A percentile compares a stretch with the other conserved stretches of the same genome.
These are phyloP conservation scores for Uronychia binucleata DNA, from an alignment of 73 alveolate genomes.

Conservation along the genomic window DNA sequence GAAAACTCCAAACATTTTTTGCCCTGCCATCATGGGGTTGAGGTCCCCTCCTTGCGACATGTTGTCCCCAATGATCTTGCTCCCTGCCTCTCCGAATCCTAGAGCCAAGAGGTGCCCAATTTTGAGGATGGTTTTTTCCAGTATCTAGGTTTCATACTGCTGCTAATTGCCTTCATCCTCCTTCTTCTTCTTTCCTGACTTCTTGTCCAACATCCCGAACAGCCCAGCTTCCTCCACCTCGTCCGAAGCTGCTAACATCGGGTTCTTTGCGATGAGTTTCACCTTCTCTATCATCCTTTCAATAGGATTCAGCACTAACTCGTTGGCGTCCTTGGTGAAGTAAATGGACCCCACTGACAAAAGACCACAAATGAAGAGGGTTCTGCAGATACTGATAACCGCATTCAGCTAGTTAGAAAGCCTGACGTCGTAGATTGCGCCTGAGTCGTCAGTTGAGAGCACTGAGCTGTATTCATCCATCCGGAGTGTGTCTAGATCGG, in stretches of 20 bases:
- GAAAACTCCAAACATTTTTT: slow-evolving; percentile 75
- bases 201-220: slow-evolving; percentile 17
- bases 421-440: slow-evolving; percentile 1
- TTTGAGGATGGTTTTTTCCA: slow-evolving; percentile 91
- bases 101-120: slow-evolving; percentile 94
- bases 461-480: slow-evolving; percentile 9
- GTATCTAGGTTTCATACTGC: slow-evolving; percentile 78
- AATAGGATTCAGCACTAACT: slow-evolving; percentile 68
- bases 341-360: slow-evolving; percentile 49
- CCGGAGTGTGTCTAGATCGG: not conserved
- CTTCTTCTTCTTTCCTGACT: slow-evolving; percentile 9
- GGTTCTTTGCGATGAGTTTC: slow-evolving; percentile 65
- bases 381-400: slow-evolving; percentile 30
- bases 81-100: slow-evolving; percentile 97
- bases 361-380: slow-evolving; percentile 60
- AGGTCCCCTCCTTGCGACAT: slow-evolving; percentile 89
- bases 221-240: slow-evolving; percentile 66
- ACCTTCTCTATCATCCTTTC: slow-evolving; percentile 77
- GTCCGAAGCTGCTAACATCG: slow-evolving; percentile 65
- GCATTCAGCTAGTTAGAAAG: not conserved
- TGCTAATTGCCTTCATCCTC: not conserved
- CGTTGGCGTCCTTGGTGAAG: slow-evolving; percentile 71
- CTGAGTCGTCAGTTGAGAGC: not conserved
- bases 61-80: slow-evolving; percentile 89
- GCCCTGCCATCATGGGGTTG: slow-evolving; percentile 57